phyloP scores from a whole-genome alignment of 352 stramenopile species.

The Pythium brassicae region DNA sequence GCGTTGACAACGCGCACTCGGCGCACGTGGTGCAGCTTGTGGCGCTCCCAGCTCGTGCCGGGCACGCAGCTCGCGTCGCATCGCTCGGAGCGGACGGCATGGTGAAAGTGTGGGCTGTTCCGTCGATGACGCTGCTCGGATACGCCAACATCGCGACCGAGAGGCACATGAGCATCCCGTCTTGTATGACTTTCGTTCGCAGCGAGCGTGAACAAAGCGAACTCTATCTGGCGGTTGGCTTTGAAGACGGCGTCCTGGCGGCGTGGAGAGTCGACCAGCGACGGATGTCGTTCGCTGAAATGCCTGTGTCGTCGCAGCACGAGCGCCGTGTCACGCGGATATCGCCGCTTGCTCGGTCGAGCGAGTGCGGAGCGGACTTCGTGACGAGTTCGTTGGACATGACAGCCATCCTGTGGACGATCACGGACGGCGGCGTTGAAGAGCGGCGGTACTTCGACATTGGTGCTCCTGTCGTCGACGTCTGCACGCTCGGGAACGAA shows the following conservation, averaged over 20 bases:
- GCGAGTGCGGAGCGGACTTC: slow-evolving; percentile 18
- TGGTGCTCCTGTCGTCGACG: slow-evolving; percentile 40
- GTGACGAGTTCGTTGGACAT: slow-evolving; percentile 56
- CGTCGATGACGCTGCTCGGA: slow-evolving; percentile 26
- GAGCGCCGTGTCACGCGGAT: slow-evolving; percentile 41
- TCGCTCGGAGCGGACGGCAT: slow-evolving; percentile 54
- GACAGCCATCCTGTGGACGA: slow-evolving; percentile 56
- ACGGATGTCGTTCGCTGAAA: slow-evolving; percentile 18
- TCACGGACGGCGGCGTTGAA: slow-evolving; percentile 22
- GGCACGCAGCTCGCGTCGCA: slow-evolving; percentile 11
- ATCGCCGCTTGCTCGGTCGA: slow-evolving; percentile 1
- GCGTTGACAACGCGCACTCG: slow-evolving; percentile 29
- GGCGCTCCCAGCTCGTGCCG: slow-evolving; percentile 2
- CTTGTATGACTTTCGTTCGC: slow-evolving; percentile 30
- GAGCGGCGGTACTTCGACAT: slow-evolving; percentile 67
- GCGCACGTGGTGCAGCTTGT: slow-evolving; percentile 44
- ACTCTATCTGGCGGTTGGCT: slow-evolving; percentile 32
- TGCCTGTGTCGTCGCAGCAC: slow-evolving; percentile 28
- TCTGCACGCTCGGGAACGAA: slow-evolving; percentile 24
- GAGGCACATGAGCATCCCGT: slow-evolving; percentile 24
- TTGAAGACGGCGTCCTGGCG: slow-evolving; percentile 46
- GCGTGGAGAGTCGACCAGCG: slow-evolving; percentile 27
- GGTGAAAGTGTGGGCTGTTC: slow-evolving; percentile 53
- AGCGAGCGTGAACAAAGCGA: neutral
- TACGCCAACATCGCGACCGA: slow-evolving; percentile 36